phyloP scores from a whole-genome alignment of 2,329 filamentous ascomycete species.

The Alternaria hordeiaustralica region DNA sequence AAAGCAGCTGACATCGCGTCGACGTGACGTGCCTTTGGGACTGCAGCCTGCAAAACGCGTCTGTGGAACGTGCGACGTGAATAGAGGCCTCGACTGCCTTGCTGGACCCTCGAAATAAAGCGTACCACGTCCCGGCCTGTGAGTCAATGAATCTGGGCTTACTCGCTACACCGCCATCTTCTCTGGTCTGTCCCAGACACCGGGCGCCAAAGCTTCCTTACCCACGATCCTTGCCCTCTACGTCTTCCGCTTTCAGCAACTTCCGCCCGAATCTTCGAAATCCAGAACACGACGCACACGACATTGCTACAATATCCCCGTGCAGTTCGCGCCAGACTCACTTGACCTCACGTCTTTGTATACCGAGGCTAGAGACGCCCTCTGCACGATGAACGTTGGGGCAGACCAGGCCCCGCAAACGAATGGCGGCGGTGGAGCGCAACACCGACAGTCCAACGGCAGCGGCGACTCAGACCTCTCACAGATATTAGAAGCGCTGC shows the following conservation, averaged over 20 bases:
- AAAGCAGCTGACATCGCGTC: constrained; percentile 36
- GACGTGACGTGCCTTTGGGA: constrained; percentile 12
- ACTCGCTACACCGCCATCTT: constrained; percentile 25
- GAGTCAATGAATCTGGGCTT: constrained; percentile 7
- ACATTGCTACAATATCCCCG: background rate
- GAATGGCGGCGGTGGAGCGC: constrained; percentile 14
- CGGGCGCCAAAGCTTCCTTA: constrained; percentile 23
- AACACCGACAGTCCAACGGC: constrained; percentile 27
- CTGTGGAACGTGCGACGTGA: constrained; percentile 13
- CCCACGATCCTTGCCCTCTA: constrained; percentile 13
- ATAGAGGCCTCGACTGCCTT: background rate
- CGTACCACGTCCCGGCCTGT: background rate
- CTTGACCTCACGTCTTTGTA: background rate
- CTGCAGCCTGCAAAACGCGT: constrained; percentile 23
- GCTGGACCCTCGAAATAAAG: background rate
- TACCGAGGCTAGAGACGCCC: constrained; percentile 14
- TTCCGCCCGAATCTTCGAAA: background rate
- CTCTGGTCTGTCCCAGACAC: constrained; percentile 15
- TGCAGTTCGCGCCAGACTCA: background rate
- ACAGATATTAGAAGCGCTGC: constrained; percentile 81
- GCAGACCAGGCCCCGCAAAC: constrained; percentile 35
- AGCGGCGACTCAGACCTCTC: constrained; percentile 54
- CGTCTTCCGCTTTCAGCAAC: constrained; percentile 18
- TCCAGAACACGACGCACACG: background rate
- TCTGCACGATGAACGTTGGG: constrained; percentile 42